Evolutionary conservation across 1,139 yeast genomes (phyloP).

Genomic region (Suhomyces bokatorum): DNA sequence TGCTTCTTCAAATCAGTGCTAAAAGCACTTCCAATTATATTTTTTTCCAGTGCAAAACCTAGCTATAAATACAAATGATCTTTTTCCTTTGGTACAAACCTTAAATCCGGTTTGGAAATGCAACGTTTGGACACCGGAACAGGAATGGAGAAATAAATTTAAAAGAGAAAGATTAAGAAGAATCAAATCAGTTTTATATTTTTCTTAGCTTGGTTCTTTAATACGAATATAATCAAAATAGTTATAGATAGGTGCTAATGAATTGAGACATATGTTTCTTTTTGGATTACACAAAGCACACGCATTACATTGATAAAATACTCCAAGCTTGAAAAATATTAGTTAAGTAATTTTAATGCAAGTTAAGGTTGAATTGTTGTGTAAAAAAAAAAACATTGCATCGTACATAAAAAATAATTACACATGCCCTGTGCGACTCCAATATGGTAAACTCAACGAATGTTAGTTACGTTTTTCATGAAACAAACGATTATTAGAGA

Average conservation of each 20-base stretch:
- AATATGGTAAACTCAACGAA: constrained; percentile 1
- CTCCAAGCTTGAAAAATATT: constrained; percentile 7
- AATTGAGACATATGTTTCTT: constrained; percentile 10
- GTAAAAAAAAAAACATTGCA: constrained; percentile 4
- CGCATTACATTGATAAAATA: constrained; percentile 8
- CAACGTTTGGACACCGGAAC: neutral
- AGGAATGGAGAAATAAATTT: neutral
- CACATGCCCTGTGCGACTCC: constrained; percentile 3
- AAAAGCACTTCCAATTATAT: constrained; percentile 5
- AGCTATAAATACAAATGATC: constrained; percentile 4
- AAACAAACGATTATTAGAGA: constrained; percentile 5
- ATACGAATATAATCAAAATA: constrained; percentile 9
- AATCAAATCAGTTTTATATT: constrained; percentile 4
- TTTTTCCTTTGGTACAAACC: constrained; percentile 4
- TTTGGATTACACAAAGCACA: constrained; percentile 9
- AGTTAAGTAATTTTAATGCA: constrained; percentile 6
- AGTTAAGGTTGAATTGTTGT: constrained; percentile 7
- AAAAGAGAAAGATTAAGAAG: constrained; percentile 1
- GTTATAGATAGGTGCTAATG: constrained; percentile 10
- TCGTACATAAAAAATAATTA: constrained; percentile 11
- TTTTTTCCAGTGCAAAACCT: constrained; percentile 3
- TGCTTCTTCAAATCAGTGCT: constrained; percentile 1
- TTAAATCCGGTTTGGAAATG: constrained; percentile 1
- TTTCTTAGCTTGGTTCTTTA: constrained; percentile 1
- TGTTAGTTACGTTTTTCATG: constrained; percentile 10